Base-by-base conservation (phyloP, 2,329 filamentous ascomycete species). In the Penicillium sp. region DNA sequence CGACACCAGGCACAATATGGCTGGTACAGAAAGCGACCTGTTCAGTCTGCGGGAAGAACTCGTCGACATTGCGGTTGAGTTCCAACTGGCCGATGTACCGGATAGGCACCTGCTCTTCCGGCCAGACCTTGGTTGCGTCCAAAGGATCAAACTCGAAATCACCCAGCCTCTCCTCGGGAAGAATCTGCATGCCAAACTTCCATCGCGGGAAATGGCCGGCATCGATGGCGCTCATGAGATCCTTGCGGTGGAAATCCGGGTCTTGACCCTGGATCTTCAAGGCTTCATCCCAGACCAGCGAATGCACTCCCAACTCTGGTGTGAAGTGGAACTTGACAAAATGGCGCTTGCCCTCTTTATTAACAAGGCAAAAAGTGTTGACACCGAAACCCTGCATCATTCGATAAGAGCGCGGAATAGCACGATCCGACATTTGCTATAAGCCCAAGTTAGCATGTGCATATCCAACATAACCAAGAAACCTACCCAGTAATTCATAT, bases 121-220 rank as follows among this genome's bases (percentile, higher is more conserved):
- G 86, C 85, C 85, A 92, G 16, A 90, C 64, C 67, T 93, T 92
- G 25, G 86, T 93, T 1, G 85, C 81, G 50, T 93, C 86, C 1
- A 93, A 75, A 18, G 90, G 82, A 53, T 92, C 86, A 44, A 92
- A 90, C 5, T 90, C 85, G 44, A 90, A 93, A 11, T 85, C 77
- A 45, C 90, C 72, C 57, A 85, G 77, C 32, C 80, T 74, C 6
- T 72, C 73, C 47, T 90, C 85, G 0, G 82, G 76, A 14, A 92
- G 75, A 3, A 80, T 72, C 55, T 93, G 86, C n/a, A 93, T 80
- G 29, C 83, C 84, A 42, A 92, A 85, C 55, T 83, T 82, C 84
- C 84, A 92, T 54, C 79, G 83, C 6, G 85, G 84, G 51, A 73
- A 88, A 0, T 73, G 71, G 5, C 83, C 82, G 11, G 70, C 79